phyloP scores from a whole-genome alignment of 1,284 basidiomycete genomes.

The Rhodotorula sp. region DNA sequence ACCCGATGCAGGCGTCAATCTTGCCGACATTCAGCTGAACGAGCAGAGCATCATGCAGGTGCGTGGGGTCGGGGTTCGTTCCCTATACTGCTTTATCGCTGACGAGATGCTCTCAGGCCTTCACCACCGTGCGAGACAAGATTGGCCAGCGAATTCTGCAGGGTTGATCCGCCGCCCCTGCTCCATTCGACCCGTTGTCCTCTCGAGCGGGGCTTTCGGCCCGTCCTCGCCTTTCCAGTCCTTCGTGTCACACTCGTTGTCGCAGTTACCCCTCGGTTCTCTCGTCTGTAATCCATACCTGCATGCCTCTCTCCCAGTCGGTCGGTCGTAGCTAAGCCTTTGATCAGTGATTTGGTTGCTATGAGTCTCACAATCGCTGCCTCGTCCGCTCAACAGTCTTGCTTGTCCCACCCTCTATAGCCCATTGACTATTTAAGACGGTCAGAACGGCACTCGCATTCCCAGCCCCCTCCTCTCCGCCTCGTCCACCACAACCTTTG shows the following conservation, averaged over 20 bases:
- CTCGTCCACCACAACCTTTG: slow-evolving; percentile 31
- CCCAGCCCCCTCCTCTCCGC: slow-evolving; percentile 28
- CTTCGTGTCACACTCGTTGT: background rate
- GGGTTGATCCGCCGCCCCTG: background rate
- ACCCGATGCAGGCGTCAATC: slow-evolving; percentile 65
- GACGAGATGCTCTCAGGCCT: slow-evolving; percentile 37
- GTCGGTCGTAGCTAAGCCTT: no score
- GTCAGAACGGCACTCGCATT: slow-evolving; percentile 19
- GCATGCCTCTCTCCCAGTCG: no score
- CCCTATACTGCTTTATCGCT: background rate
- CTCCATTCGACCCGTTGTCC: background rate
- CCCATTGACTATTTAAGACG: no score
- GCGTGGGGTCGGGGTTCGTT: slow-evolving; percentile 48
- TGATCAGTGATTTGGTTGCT: no score
- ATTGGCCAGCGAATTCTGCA: slow-evolving; percentile 61
- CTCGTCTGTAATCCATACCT: no score
- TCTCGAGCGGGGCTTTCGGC: background rate
- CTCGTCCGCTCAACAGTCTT: no score
- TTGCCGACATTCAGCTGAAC: slow-evolving; percentile 96
- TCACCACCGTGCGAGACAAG: slow-evolving; percentile 83
- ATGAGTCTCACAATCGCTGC: no score
- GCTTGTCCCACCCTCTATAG: no score
- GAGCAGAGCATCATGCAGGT: slow-evolving; percentile 93
- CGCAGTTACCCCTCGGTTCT: no score
- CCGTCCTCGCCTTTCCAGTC: background rate